A percentile compares a stretch with the other conserved stretches of the same genome.
phyloP scores from a whole-genome alignment of 257 asterid genomes.

The Striga asiatica region DNA sequence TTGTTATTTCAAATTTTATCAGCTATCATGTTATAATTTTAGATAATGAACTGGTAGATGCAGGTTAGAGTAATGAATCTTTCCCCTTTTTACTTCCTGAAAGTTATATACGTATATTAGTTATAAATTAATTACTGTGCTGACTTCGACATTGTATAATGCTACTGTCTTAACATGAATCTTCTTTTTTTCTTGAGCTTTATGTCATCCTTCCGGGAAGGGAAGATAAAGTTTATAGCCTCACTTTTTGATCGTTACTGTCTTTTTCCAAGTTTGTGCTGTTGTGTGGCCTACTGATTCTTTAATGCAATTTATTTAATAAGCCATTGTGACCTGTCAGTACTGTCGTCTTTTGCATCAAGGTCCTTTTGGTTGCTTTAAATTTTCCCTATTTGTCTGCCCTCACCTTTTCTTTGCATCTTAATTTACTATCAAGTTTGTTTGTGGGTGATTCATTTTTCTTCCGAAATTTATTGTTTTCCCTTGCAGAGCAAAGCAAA shows the following conservation, averaged over 20 bases:
- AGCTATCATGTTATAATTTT: conserved; percentile 3
- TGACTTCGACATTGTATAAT: neutral
- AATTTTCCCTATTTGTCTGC: conserved; percentile 2
- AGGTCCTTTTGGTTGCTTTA: conserved; percentile 4
- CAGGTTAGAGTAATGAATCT: neutral
- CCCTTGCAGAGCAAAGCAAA: conserved; percentile 77
- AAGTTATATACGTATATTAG: neutral
- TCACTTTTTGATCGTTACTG: conserved; percentile 7
- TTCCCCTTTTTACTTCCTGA: neutral
- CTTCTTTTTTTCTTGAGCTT: neutral
- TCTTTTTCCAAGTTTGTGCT: neutral
- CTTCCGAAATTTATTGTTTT: conserved; percentile 12
- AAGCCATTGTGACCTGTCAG: neutral
- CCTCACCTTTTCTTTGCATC: conserved; percentile 1
- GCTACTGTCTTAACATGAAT: neutral
- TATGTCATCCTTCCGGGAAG: neutral
- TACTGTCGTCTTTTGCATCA: conserved; percentile 9
- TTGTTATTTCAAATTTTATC: neutral
- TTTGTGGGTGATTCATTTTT: neutral
- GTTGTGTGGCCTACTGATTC: too few relatives aligned
- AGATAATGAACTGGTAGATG: conserved; percentile 1
- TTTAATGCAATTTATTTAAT: too few relatives aligned
- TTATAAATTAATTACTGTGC: neutral
- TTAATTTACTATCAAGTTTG: conserved; percentile 5
- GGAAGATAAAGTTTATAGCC: neutral